Conservation (phyloP, 139 green algal genomes). For the Desmodesmus armatus region DNA sequence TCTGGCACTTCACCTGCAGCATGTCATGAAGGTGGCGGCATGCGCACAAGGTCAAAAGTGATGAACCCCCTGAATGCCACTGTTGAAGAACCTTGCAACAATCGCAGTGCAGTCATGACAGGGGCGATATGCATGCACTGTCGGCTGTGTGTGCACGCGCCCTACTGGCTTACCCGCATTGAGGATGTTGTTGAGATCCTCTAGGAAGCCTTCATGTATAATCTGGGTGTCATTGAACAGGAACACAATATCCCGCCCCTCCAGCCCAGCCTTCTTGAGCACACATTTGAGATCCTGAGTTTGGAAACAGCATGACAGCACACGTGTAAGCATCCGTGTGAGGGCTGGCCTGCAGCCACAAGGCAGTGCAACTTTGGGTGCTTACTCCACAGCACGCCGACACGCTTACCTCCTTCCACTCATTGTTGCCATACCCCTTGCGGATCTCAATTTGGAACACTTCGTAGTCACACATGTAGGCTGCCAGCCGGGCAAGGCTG, state of each 20-base stretch:
- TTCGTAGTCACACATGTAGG: constrained; percentile 85
- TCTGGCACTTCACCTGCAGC: constrained; percentile 71
- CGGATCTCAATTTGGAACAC: constrained; percentile 81
- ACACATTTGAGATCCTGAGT: constrained; percentile 74
- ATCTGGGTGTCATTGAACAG: constrained; percentile 91
- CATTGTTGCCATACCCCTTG: constrained; percentile 74
- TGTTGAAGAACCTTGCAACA: no score
- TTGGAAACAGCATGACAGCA: neutral
- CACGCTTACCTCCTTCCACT: constrained; percentile 63
- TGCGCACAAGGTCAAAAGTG: no score
- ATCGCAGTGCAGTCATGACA: neutral
- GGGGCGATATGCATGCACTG: no score
- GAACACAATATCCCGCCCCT: constrained; percentile 82
- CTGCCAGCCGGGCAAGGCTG: constrained; percentile 69
- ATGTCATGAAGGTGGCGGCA: neutral
- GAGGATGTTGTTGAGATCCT: constrained; percentile 92
- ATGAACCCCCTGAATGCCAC: no score
- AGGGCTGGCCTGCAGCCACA: neutral
- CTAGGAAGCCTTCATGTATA: constrained; percentile 83
- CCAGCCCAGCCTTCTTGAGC: constrained; percentile 78
- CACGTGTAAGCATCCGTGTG: neutral
- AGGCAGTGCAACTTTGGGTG: constrained; percentile 1
- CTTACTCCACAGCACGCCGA: no score
- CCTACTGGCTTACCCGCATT: constrained; percentile 82
- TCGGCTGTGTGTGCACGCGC: no score